These are phyloP conservation scores for Cyclostephanos invisitatus DNA, from an alignment of 108 stramenopile genomes.

Conservation along the genomic window DNA sequence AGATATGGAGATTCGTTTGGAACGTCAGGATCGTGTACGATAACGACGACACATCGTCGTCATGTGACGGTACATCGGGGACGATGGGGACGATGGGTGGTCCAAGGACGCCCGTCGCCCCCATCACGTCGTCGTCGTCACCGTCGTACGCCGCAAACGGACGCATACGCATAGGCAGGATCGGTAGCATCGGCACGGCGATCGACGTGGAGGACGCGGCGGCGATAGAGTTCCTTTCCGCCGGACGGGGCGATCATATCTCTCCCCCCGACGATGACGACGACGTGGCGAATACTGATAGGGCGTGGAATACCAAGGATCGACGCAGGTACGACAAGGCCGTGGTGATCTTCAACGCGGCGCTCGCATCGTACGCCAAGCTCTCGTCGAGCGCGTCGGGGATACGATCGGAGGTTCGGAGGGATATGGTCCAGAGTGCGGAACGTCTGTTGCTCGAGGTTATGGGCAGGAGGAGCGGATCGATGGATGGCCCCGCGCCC, in stretches of 20 bases:
- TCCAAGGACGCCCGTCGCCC: too few relatives aligned
- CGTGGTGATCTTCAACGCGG: conserved; percentile 37
- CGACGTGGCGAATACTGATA: not conserved
- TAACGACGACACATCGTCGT: too few relatives aligned
- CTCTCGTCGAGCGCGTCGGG: conserved; percentile 29
- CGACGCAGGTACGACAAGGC: conserved; percentile 38
- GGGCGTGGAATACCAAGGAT: conserved; percentile 34
- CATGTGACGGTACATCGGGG: too few relatives aligned
- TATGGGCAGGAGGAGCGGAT: conserved; percentile 6
- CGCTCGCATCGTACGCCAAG: conserved; percentile 37
- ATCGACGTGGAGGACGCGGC: not conserved
- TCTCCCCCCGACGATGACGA: not conserved
- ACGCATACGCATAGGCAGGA: conserved; percentile 15
- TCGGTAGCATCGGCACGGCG: conserved; percentile 8
- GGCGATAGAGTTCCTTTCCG: conserved; percentile 6
- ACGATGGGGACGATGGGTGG: not conserved
- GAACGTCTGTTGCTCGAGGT: conserved; percentile 43
- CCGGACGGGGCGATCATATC: not conserved
- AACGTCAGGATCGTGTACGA: too few relatives aligned
- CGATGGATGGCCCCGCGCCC: not conserved
- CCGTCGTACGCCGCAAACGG: not conserved
- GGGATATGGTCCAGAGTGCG: conserved; percentile 36
- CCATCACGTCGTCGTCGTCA: not conserved
- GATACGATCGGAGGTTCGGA: conserved; percentile 12
- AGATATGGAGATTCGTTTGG: too few relatives aligned